A percentile compares a stretch with the other conserved stretches of the same genome.
Evolutionary conservation across 2,329 filamentous ascomycete genomes (phyloP).

Genomic region (Scedosporium aurantiacum): DNA sequence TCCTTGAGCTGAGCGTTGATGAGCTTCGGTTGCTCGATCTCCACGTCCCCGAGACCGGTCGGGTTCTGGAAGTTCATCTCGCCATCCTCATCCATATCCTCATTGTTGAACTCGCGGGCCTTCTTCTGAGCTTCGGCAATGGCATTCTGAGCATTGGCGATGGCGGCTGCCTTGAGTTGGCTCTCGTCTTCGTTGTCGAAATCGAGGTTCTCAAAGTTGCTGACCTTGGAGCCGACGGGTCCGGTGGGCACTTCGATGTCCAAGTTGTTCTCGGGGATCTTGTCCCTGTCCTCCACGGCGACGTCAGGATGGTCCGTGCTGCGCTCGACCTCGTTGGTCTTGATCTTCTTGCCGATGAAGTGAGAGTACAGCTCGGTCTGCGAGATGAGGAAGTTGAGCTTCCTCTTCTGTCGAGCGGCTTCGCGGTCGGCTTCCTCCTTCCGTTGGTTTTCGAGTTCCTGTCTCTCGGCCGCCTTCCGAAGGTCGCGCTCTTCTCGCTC

Average conservation of each 20-base stretch:
- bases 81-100: conserved; percentile 75
- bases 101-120: conserved; percentile 83
- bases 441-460: conserved; percentile 92
- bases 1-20: conserved; percentile 92
- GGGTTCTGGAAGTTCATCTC: conserved; percentile 99
- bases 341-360: conserved; percentile 99
- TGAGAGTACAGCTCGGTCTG: conserved; percentile 98
- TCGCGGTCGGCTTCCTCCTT: conserved; percentile 96
- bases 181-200: conserved; percentile 93
- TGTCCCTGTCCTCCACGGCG: conserved; percentile 39
- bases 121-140: conserved; percentile 90
- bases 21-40: conserved; percentile 89
- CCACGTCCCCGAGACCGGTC: conserved; percentile 83
- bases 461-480: conserved; percentile 85
- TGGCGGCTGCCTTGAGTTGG: conserved; percentile 67
- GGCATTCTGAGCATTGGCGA: conserved; percentile 92
- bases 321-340: conserved; percentile 87
- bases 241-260: conserved; percentile 43
- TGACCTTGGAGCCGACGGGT: conserved; percentile 59
- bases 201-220: conserved; percentile 85
- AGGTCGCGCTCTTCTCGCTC: conserved; percentile 94
- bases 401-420: conserved; percentile 92
- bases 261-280: conserved; percentile 28
- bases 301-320: conserved; percentile 75
- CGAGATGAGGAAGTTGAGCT: conserved; percentile 98